These are phyloP conservation scores for Cladochytrium replicatum DNA, from an alignment of 192 early-diverging fungal genomes.

Conservation along the genomic window DNA sequence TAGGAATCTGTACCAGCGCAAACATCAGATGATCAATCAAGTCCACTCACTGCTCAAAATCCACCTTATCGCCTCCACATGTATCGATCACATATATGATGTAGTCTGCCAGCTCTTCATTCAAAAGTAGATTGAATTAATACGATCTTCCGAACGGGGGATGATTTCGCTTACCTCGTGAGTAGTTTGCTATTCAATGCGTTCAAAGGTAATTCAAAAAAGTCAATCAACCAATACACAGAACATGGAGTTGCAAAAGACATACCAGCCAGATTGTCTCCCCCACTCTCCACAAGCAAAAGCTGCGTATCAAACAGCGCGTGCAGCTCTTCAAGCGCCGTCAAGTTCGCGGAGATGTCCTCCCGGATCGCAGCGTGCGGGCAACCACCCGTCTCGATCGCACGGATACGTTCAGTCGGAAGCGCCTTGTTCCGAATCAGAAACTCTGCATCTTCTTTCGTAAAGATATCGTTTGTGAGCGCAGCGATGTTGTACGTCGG, in stretches of 20 bases:
- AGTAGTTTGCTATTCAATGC: conserved; percentile 49
- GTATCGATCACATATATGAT: conserved; percentile 98
- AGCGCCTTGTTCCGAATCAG: conserved; percentile 81
- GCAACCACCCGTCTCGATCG: conserved; percentile 95
- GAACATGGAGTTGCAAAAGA: background rate
- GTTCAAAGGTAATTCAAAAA: conserved; percentile 21
- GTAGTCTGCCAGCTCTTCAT: conserved; percentile 75
- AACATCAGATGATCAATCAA: no score
- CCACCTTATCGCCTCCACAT: conserved; percentile 95
- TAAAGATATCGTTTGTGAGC: conserved; percentile 98
- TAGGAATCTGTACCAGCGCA: no score
- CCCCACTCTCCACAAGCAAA: conserved; percentile 85
- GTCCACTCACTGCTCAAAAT: no score
- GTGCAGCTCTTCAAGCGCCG: conserved; percentile 78
- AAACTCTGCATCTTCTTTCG: conserved; percentile 93
- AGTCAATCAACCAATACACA: background rate
- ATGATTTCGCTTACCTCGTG: no score
- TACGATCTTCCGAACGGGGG: no score
- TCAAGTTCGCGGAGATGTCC: conserved; percentile 91
- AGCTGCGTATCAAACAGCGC: conserved; percentile 75
- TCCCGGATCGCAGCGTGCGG: conserved; percentile 93
- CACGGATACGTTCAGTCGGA: conserved; percentile 74
- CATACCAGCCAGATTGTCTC: conserved; percentile 79
- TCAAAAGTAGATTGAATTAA: no score
- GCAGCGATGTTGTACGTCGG: conserved; percentile 75